Evolutionary conservation across 2,329 filamentous ascomycete genomes (phyloP).

Genomic region (Cladophialophora chaetospira): DNA sequence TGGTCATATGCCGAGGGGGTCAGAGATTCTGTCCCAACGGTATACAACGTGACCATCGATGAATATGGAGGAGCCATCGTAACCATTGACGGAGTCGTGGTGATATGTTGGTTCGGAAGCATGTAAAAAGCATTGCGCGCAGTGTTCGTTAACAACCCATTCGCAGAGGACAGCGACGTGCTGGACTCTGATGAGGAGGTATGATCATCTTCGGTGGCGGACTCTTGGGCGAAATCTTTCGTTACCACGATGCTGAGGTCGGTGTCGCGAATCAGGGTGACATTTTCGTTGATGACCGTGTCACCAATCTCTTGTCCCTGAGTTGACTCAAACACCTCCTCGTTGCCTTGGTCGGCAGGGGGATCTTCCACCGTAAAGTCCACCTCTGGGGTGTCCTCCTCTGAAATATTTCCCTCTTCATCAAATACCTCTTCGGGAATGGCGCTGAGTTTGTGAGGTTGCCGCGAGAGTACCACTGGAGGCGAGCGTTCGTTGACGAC

Average conservation of each 20-base stretch:
- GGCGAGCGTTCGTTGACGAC: not conserved
- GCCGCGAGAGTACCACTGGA: too few relatives aligned
- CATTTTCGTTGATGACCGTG: not conserved
- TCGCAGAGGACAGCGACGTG: not conserved
- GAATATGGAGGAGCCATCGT: not conserved
- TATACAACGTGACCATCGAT: not conserved
- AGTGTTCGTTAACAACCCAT: not conserved
- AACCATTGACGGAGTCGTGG: not conserved
- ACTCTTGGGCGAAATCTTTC: not conserved
- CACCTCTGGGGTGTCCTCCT: too few relatives aligned
- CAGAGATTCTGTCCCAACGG: not conserved
- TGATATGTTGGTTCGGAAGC: not conserved
- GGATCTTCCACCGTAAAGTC: too few relatives aligned
- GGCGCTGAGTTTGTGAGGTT: too few relatives aligned
- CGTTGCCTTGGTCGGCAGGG: not conserved
- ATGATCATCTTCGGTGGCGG: not conserved
- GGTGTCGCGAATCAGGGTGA: not conserved
- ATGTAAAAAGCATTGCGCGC: too few relatives aligned
- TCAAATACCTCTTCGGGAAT: too few relatives aligned
- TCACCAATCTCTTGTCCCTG: not conserved
- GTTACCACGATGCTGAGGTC: not conserved
- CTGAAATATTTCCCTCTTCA: not conserved
- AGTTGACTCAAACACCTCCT: not conserved
- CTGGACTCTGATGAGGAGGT: not conserved
- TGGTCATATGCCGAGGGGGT: conserved; percentile 10